Base-by-base conservation (phyloP, 768 basidiomycete species). In the Mycena metata region DNA sequence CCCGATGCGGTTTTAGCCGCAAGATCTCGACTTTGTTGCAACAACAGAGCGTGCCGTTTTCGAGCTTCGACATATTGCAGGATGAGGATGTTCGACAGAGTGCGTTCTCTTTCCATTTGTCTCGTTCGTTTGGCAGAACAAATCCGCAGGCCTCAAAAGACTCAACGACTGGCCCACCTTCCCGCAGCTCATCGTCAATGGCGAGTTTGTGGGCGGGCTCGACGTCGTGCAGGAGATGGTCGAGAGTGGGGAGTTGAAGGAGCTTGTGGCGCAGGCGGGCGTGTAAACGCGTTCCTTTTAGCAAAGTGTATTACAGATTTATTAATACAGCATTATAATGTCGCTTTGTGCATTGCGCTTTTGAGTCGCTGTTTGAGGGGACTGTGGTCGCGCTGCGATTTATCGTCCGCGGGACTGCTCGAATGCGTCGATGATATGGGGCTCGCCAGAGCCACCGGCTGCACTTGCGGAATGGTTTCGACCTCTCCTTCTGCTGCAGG, bases 201-300 rank as follows among this genome's bases (percentile, higher is more conserved):
- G 98, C 23, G 95, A 98, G 77, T 85, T 99, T 19, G 90, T 98
- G 16, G 97, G 97, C n/a, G 97, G 97, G 6, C 80, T 99, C 58
- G 97, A 99, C 76, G 91, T 99, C 58, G 88, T 96, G 24, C 88
- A 89, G 77, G 97, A 98, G 81, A 93, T 96, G 93, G 88, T 87
- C 16, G 88, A 91, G 36, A 90, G 76, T 66, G 95, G 91, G 23
- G 96, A 98, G 80, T 86, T 96, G 64, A 77, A 83, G 60, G 89
- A 92, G 55, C 63, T 79, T n/a, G 55, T 83, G 46, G 74, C 19
- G 39, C n/a, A n/a, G n/a, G n/a, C n/a, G n/a, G n/a, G n/a, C n/a
- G n/a, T n/a, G n/a, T n/a, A n/a, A n/a, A n/a, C n/a, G n/a, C n/a
- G n/a, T n/a, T n/a, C n/a, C n/a, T n/a, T n/a, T n/a, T n/a, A 36